Evolutionary conservation across 2,329 filamentous ascomycete species (phyloP), one percentile per base, ranked within the genome.

Genomic region (Clarireedia monteithiana): DNA sequence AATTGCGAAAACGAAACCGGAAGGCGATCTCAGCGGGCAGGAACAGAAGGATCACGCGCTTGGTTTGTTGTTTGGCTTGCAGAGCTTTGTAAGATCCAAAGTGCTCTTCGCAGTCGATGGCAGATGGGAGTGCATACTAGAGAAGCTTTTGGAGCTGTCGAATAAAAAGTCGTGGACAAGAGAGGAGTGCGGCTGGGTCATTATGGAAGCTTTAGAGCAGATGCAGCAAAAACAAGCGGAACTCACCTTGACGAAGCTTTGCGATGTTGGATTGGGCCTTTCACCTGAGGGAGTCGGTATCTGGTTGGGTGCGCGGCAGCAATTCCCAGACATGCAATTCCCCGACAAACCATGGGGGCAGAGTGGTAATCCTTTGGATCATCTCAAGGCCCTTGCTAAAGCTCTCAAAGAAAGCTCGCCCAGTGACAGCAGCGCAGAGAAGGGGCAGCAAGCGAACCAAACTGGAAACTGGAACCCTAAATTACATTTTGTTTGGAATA

Each of bases 231-330:
- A 17, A 3, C 79, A 82, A 55, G 81, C 82, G 1, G 78, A 85
- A 64, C 72, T 76, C 26, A 83, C 86, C 0, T 74, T 95, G 38
- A 73, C 82, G 58, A 79, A 78, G 40, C 68, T 95, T 7, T 75
- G 77, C 20, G 77, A 81, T 15, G 79, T 82, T 49, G 85, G 86
- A 9, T 75, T 95, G 49, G 82, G 84, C 7, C 87, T 87, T 69
- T 92, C 91, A 0, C 86, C 91, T 0, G 92, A 97, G 69, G 92
- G 91, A 6, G 83, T 96, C 23, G 90, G 89, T 0, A 82, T 96
- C 56, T 97, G 91, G 91, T 76, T 97, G 34, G 80, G 82, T 5
- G 80, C 87, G 1, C 78, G 81, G 59, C 79, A 80, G 51, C 74
- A 74, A 20, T 90, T 88, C 63, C 81, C 86, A 0, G 74, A 79